Base-by-base conservation (phyloP, 2,329 filamentous ascomycete species). In the Cordyceps javanica region DNA sequence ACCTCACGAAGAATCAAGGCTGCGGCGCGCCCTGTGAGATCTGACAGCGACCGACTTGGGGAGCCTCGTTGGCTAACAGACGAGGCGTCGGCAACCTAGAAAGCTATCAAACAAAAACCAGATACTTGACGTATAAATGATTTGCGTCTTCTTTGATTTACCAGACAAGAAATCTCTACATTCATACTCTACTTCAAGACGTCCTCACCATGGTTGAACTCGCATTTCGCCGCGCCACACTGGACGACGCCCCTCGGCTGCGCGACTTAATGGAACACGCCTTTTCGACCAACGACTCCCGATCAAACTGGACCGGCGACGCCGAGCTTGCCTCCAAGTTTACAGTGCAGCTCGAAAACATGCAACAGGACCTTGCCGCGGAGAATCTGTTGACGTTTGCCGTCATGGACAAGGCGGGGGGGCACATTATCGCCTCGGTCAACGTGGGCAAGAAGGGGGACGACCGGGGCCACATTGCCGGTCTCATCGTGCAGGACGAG, bases 291-390 rank as follows among this genome's bases (percentile, higher is more conserved):
- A 65, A 69, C 3, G 74, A 76, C 42, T 70, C 60, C 59, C 64
- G 73, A 50, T 58, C 67, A 55, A 60, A 64, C 58, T 73, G 71
- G 71, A 70, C 70, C 0, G 74, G 66, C 4, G 64, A 73, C 55
- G 63, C 68, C 34, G 66, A 66, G 82, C 78, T 91, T 8, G 88
- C 82, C 45, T 89, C 87, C 11, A 84, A 79, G 51, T 90, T 90
- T 71, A 87, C 82, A 2, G 87, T 88, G 2, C 78, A 80, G 51
- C 87, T 90, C 65, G 82, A 86, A 59, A 83, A 88, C 67, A 69
- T 78, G 21, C 83, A 83, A 0, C 82, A 87, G 11, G 81, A 74
- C 4, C 73, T 77, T 50, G 46, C 52, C 14, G 62, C 62, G 0
- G 63, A 66, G 0, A 63, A 71, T 19, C 62, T 64, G 9, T 67